phyloP scores from a whole-genome alignment of 371 early-diverging fungal species.

The Mucor velutinosus region DNA sequence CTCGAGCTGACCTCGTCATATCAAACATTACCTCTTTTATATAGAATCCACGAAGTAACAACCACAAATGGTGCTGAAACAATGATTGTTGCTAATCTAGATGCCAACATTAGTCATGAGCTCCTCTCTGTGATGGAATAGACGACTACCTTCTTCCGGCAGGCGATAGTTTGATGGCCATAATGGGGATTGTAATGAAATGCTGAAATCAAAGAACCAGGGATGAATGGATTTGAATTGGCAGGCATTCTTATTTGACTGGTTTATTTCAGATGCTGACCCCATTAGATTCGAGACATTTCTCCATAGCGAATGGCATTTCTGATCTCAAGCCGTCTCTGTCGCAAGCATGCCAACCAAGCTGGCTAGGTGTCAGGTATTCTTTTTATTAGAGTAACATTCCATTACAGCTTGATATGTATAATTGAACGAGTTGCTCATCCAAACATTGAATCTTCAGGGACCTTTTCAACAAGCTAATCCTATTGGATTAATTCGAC shows the following conservation, averaged over 20 bases:
- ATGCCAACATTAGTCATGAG: not conserved
- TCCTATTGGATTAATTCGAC: not conserved
- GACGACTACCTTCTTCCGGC: slow-evolving; percentile 34
- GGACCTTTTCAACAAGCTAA: not conserved
- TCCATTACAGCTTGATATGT: no score
- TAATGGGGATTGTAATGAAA: not conserved
- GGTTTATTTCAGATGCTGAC: not conserved
- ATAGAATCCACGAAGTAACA: slow-evolving; percentile 47
- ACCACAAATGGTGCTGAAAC: slow-evolving; percentile 48
- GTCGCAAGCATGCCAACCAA: no score
- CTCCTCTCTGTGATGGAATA: not conserved
- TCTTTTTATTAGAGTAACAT: no score
- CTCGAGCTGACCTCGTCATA: not conserved
- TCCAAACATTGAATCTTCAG: not conserved
- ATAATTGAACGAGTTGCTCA: not conserved
- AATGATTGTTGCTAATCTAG: slow-evolving; percentile 47
- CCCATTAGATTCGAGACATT: not conserved
- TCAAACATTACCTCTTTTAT: slow-evolving; percentile 40
- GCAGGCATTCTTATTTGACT: not conserved
- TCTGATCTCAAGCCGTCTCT: no score
- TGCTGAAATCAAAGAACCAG: not conserved
- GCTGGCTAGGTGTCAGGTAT: no score
- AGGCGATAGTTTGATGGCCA: slow-evolving; percentile 34
- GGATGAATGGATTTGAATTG: no score
- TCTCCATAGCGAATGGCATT: no score